Percentiles rank a stretch among this genome's conserved stretches.
Conservation (phyloP, 768 basidiomycete species). For the Holtermanniella nyarrowii region DNA sequence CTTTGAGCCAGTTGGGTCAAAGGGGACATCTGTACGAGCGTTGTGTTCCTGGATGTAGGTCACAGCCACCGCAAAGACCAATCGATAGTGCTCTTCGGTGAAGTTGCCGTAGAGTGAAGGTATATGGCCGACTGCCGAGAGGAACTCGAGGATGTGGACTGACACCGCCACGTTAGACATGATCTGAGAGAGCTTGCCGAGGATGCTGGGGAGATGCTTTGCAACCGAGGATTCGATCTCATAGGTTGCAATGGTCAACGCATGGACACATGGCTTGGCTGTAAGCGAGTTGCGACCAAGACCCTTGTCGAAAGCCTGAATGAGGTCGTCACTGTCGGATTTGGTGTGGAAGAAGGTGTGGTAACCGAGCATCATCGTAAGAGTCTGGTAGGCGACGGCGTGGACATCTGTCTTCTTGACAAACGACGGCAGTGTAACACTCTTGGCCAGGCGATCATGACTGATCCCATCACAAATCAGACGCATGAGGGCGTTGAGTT, state of each 20-base stretch:
- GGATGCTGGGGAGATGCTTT: constrained; percentile 63
- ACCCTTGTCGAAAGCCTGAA: constrained; percentile 43
- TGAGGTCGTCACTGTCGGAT: constrained; percentile 41
- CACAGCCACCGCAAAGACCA: constrained; percentile 86
- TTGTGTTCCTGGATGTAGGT: constrained; percentile 84
- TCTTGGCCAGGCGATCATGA: constrained; percentile 16
- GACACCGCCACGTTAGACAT: constrained; percentile 89
- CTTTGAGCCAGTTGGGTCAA: constrained; percentile 12
- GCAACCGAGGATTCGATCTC: constrained; percentile 75
- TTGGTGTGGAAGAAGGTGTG: constrained; percentile 58
- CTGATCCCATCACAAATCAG: constrained; percentile 50
- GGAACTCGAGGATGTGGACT: constrained; percentile 89
- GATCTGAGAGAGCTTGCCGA: constrained; percentile 74
- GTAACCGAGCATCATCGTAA: constrained; percentile 82
- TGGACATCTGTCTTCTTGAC: constrained; percentile 70
- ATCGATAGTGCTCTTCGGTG: constrained; percentile 78
- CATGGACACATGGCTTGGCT: constrained; percentile 82
- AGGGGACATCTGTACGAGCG: constrained; percentile 25
- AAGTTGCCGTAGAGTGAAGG: constrained; percentile 76
- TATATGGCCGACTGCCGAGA: constrained; percentile 73
- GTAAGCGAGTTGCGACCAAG: constrained; percentile 40
- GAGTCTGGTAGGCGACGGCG: constrained; percentile 72
- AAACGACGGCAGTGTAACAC: constrained; percentile 34
- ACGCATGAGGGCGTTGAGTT: constrained; percentile 56
- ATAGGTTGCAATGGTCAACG: constrained; percentile 73